Conservation (phyloP, 2,329 filamentous ascomycete species). For the Xylariaceae sp. region DNA sequence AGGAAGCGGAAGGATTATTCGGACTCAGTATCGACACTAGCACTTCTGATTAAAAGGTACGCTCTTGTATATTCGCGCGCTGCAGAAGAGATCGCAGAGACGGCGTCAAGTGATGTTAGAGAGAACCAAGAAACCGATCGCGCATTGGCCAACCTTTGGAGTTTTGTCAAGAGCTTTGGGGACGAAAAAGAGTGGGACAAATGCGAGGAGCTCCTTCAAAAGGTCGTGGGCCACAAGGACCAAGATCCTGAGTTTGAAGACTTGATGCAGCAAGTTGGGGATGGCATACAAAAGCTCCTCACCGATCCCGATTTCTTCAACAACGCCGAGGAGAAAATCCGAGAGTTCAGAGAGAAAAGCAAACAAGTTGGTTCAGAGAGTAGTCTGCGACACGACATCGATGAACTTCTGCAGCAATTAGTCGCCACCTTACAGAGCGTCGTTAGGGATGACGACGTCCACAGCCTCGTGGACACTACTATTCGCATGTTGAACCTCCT, state of each 20-base stretch:
- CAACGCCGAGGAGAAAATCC: conserved; percentile 56
- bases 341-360: conserved; percentile 49
- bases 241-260: conserved; percentile 80
- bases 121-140: conserved; percentile 70
- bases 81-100: conserved; percentile 61
- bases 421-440: conserved; percentile 66
- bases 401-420: conserved; percentile 65
- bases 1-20: conserved; percentile 76
- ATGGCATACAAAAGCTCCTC: conserved; percentile 73
- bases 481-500: conserved; percentile 65
- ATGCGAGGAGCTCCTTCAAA: conserved; percentile 63
- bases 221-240: conserved; percentile 67
- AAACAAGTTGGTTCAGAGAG: conserved; percentile 65
- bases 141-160: conserved; percentile 77
- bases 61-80: conserved; percentile 72
- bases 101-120: conserved; percentile 65
- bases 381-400: conserved; percentile 66
- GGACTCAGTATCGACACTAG: conserved; percentile 76
- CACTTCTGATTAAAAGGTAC: conserved; percentile 72
- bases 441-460: conserved; percentile 66
- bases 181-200: conserved; percentile 69
- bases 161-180: conserved; percentile 74
- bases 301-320: conserved; percentile 85
- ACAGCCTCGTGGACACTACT: conserved; percentile 63
- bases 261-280: conserved; percentile 67